Evolutionary conservation across 2,329 filamentous ascomycete species (phyloP), one percentile per base, ranked within the genome.

Genomic region (Colletotrichum eremochloae): DNA sequence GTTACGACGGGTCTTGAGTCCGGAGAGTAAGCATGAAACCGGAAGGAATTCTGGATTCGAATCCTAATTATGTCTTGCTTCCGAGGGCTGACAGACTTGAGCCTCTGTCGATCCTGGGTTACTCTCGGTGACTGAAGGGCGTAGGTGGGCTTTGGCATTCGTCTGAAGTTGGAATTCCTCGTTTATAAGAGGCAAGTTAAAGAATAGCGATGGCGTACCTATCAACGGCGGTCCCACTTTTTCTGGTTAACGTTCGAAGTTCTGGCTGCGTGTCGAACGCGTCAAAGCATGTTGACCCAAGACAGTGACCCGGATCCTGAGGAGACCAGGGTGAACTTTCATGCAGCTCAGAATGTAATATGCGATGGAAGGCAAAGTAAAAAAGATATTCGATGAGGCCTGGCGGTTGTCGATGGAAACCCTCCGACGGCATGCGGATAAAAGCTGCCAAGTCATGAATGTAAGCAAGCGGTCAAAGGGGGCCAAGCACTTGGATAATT

Each of bases 121-220:
- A 38, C 42, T 11, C n/a, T 60, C 44, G 40, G 31, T 40, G 44
- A 38, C 29, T 46, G 12, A 48, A 36, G 38, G 38, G 58, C n/a
- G 57, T 55, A 60, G 60, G 60, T 64, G 52, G 38, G 46, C 58
- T 69, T 58, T 46, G 58, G 38, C 65, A 61, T 68, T 69, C 58
- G 52, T 72, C 66, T 55, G 65, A 72, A 64, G 65, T 69, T 29
- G 53, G 20, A 12, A 40, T 29, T 44, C 63, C 64, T 72, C 60
- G 66, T 68, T 44, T 36, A 40, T 44, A 46, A 55, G 38, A 61
- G 46, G 42, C n/a, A 50, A 64, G 31, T 58, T 58, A 53, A 53
- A 58, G 40, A 69, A 60, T 50, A 72, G 38, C 40, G 48, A 46
- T 63, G 12, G 64, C 42, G 58, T 71, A 38, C 24, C 33, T 36